Base-by-base conservation (phyloP, 495 filamentous ascomycete species). In the Tuber brumale region DNA sequence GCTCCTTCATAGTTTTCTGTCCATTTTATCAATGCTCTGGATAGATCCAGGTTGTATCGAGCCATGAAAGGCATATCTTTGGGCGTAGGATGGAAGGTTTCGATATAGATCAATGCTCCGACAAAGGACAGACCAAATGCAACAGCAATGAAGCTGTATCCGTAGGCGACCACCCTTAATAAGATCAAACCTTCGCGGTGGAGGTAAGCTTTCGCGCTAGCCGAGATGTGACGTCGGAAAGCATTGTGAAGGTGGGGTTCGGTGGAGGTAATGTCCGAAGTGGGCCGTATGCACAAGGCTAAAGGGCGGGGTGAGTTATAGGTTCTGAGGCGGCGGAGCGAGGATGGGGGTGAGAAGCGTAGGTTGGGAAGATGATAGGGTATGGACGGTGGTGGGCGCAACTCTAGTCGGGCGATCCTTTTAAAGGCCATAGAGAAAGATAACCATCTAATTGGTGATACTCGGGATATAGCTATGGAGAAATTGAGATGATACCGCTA, bases 181-280 rank as follows among this genome's bases (percentile, higher is more conserved):
- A 79, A 72, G 43, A 75, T 74, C 42, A 81, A 61, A 41, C 79
- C 71, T 37, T 81, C 79, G n/a, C 75, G 78, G 31, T 48, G 45
- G 21, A 81, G 75, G 75, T 81, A 81, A 35, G 76, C 75, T 71
- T 78, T 81, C 12, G 79, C 75, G 41, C 71, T 35, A 5, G 79
- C 78, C 48, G 78, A 81, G 35, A 81, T 74, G 75, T 74, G 48
- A 46, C 79, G 77, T 73, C 72, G 72, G 43, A 57, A 19, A 27
- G 61, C 42, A 31, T 19, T 18, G 72, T 75, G 72, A n/a, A 35
- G 35, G 27, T 8, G 37, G 19, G 27, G 31, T 61, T 27, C 43
- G 31, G 46, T 35, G 69, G 18, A 35, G 72, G 71, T 35, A 66
- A 66, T 35, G 12, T 7, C 35, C 4, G 57, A 66, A 35, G 57